Evolutionary conservation across 306 rosid species (phyloP).

Genomic region (Leucaena leucocephala): DNA sequence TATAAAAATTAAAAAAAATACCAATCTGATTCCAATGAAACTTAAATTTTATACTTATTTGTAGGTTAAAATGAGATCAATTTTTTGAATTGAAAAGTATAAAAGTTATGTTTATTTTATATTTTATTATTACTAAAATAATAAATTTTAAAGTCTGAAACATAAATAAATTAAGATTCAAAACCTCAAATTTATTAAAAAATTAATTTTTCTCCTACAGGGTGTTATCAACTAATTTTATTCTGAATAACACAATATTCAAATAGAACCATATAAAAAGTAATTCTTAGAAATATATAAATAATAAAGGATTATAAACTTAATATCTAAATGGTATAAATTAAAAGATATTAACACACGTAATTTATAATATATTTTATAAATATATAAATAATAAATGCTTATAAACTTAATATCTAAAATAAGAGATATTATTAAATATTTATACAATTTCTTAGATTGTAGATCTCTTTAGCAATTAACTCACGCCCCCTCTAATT

Average conservation of each 20-base stretch:
- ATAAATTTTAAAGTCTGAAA: not conserved
- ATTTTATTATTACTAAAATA: not conserved
- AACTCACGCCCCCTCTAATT: too few species aligned
- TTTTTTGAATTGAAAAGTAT: not conserved
- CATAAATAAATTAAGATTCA: not conserved
- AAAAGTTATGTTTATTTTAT: not conserved
- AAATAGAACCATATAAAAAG: too few species aligned
- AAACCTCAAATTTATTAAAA: not conserved
- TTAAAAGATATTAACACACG: not conserved
- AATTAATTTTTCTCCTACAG: too few species aligned
- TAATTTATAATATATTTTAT: too few species aligned
- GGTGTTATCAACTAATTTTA: too few species aligned
- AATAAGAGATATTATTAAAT: not conserved
- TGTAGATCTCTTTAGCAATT: too few species aligned
- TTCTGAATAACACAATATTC: too few species aligned
- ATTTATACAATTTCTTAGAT: too few species aligned
- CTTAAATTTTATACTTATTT: not conserved
- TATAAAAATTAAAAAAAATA: not conserved
- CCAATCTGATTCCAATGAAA: not conserved
- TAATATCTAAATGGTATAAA: not conserved
- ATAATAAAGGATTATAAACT: not conserved
- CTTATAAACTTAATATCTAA: not conserved
- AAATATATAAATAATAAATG: too few species aligned
- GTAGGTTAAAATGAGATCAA: not conserved
- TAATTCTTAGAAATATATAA: too few species aligned